phyloP scores from a whole-genome alignment of 1,139 yeast genomes.

The Tardiomyces digboiensis region DNA sequence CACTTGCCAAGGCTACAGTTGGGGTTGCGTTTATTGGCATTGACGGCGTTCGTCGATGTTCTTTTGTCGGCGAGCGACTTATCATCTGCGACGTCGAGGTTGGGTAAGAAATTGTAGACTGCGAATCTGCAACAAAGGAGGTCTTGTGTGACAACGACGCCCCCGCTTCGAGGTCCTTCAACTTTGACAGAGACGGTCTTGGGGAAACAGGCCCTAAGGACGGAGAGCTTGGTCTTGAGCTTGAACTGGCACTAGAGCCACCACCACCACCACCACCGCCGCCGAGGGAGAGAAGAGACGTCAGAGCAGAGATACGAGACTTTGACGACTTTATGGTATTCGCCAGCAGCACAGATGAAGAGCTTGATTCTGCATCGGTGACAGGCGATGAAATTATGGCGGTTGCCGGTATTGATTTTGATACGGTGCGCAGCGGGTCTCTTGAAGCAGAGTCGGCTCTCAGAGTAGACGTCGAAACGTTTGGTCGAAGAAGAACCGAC shows the following conservation, averaged over 20 bases:
- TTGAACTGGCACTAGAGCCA: slow-evolving; percentile 1
- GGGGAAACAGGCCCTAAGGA: background rate
- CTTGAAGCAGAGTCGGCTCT: background rate
- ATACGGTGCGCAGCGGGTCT: slow-evolving; percentile 7
- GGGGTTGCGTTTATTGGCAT: background rate
- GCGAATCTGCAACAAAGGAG: background rate
- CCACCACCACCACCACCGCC: background rate
- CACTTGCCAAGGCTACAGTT: too few species aligned
- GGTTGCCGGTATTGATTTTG: slow-evolving; percentile 13
- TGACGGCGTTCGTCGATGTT: background rate
- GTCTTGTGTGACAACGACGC: background rate
- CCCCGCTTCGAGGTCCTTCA: background rate
- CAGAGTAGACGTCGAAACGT: slow-evolving; percentile 1
- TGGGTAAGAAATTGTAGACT: too few species aligned
- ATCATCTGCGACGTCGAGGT: too few species aligned
- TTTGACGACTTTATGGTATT: slow-evolving; percentile 12
- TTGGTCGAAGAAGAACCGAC: slow-evolving; percentile 11
- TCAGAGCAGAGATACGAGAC: slow-evolving; percentile 13
- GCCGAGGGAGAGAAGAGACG: slow-evolving; percentile 12
- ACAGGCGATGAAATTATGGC: slow-evolving; percentile 16
- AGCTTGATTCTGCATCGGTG: slow-evolving; percentile 5
- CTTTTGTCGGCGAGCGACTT: too few species aligned
- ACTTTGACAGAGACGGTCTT: background rate
- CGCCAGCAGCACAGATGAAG: slow-evolving; percentile 10
- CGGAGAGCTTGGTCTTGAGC: slow-evolving; percentile 1